Percentiles rank a stretch among this genome's conserved stretches.
Evolutionary conservation across 2,329 filamentous ascomycete genomes (phyloP).

Genomic region (Colletotrichum falcatum): DNA sequence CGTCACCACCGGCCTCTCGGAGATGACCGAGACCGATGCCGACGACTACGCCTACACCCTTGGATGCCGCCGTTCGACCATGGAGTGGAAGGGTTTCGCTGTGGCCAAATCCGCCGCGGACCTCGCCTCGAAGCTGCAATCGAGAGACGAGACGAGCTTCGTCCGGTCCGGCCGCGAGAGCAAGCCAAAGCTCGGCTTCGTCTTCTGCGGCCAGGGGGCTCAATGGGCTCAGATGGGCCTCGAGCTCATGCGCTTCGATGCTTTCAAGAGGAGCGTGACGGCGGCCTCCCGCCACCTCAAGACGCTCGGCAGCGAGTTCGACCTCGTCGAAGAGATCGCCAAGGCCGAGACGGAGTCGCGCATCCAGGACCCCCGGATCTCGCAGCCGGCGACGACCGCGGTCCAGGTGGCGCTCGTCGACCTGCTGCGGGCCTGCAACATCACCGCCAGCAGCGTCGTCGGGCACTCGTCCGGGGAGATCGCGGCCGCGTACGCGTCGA

Average conservation of each 20-base stretch:
- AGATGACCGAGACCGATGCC: constrained; percentile 44
- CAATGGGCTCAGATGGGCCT: constrained; percentile 58
- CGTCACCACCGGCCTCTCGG: constrained; percentile 10
- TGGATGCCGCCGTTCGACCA: constrained; percentile 56
- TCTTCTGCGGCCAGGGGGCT: constrained; percentile 59
- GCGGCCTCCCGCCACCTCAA: constrained; percentile 50
- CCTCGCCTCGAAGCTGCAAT: constrained; percentile 48
- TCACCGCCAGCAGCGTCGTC: constrained; percentile 52
- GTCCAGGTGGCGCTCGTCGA: constrained; percentile 58
- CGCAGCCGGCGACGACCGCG: constrained; percentile 57
- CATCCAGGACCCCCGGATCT: constrained; percentile 52
- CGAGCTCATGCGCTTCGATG: constrained; percentile 55
- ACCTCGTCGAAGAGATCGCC: constrained; percentile 53
- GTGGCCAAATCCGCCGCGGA: constrained; percentile 51
- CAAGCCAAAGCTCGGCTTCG: constrained; percentile 52
- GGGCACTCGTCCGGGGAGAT: constrained; percentile 63
- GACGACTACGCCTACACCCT: constrained; percentile 61
- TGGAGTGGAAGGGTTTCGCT: constrained; percentile 57
- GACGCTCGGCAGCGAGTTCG: constrained; percentile 49
- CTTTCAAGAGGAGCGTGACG: constrained; percentile 56
- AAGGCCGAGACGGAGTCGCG: constrained; percentile 44
- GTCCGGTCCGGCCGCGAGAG: constrained; percentile 46
- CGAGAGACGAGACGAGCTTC: constrained; percentile 40
- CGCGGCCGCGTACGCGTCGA: constrained; percentile 57
- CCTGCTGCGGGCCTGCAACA: constrained; percentile 50